phyloP scores from a whole-genome alignment of 2,329 filamentous ascomycete genomes.

The Monosporascus sp. region DNA sequence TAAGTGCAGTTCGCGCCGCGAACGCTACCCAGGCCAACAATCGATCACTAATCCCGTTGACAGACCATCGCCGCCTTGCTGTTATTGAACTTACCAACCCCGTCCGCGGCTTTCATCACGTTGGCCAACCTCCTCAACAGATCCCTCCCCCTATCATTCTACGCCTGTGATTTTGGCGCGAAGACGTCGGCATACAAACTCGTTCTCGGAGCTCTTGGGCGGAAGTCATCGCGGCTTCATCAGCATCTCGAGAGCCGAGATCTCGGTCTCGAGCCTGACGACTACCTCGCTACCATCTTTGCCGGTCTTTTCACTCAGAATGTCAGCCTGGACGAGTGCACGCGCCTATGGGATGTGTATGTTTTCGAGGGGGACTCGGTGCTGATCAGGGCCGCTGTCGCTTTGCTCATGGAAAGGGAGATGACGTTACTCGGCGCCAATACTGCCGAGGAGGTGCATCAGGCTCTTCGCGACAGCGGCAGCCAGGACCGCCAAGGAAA shows the following conservation, averaged over 20 bases:
- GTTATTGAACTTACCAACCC: constrained; percentile 62
- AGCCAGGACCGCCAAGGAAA: constrained; percentile 13
- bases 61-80: constrained; percentile 68
- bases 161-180: constrained; percentile 62
- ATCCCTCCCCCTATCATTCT: constrained; percentile 68
- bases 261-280: constrained; percentile 38
- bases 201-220: constrained; percentile 58
- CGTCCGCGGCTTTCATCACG: constrained; percentile 61
- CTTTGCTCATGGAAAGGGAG: constrained; percentile 52
- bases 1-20: constrained; percentile 37
- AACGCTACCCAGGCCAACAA: not conserved
- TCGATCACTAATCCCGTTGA: constrained; percentile 10
- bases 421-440: constrained; percentile 44
- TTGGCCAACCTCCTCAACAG: constrained; percentile 76
- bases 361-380: constrained; percentile 75
- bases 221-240: constrained; percentile 60
- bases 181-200: constrained; percentile 65
- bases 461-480: constrained; percentile 28
- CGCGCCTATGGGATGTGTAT: constrained; percentile 74
- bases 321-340: constrained; percentile 63
- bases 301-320: constrained; percentile 57
- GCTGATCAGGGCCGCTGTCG: constrained; percentile 65
- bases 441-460: constrained; percentile 36
- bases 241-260: constrained; percentile 54
- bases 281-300: constrained; percentile 57